A percentile compares a stretch with the other conserved stretches of the same genome.
Evolutionary conservation across 768 basidiomycete species (phyloP).

Genomic region (Rhodotorula toruloides): DNA sequence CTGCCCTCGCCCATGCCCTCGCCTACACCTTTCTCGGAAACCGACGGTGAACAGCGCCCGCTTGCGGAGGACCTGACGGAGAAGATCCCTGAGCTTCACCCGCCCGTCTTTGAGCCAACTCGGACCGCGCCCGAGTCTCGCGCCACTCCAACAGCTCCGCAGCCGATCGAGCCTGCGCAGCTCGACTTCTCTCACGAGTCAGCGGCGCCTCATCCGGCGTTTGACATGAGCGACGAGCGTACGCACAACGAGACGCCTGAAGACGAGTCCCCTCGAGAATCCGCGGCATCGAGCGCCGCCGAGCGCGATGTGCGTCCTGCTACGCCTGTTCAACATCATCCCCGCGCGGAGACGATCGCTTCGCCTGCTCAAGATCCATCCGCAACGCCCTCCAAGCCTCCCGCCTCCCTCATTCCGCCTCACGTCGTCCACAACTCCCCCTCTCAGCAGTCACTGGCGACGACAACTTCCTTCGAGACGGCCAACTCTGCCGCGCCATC

Average conservation of each 20-base stretch:
- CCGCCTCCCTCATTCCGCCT: background rate
- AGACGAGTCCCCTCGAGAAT: too few species aligned
- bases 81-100: background rate
- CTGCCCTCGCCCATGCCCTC: slow-evolving; percentile 8
- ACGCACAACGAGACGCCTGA: too few species aligned
- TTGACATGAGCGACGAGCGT: too few species aligned
- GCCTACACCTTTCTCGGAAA: background rate
- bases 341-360: background rate
- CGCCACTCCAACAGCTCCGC: background rate
- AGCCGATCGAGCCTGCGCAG: background rate
- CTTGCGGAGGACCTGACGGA: background rate
- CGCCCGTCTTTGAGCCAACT: background rate
- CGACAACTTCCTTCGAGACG: slow-evolving; percentile 14
- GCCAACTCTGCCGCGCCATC: slow-evolving; percentile 4
- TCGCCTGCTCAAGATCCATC: background rate
- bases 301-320: too few species aligned
- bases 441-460: slow-evolving; percentile 1
- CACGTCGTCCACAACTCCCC: background rate
- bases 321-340: background rate
- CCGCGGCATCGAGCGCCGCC: too few species aligned
- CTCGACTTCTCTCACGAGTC: too few species aligned
- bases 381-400: background rate
- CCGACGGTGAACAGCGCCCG: background rate
- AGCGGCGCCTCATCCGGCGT: too few species aligned
- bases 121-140: too few species aligned